Conservation (phyloP, 148 eudicot genomes). For the Diospyros kaki region DNA sequence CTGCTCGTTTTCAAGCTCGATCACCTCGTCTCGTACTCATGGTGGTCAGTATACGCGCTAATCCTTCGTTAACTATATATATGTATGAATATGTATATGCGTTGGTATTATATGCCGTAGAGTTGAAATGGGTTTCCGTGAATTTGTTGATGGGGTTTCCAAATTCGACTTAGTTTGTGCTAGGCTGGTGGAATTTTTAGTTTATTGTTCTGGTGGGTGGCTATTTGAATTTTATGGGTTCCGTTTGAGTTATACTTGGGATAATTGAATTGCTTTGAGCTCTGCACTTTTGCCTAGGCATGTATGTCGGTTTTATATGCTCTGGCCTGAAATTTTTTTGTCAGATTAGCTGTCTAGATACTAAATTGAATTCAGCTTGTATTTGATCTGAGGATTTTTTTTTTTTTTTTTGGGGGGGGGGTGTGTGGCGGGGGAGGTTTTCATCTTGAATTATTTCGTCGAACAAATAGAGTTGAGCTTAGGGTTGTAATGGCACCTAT, state of each 20-base stretch:
- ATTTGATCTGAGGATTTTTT: no score
- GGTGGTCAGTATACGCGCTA: slow-evolving; percentile 55
- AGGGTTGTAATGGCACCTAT: no score
- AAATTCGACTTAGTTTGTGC: background rate
- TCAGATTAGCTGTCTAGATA: no score
- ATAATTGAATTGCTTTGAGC: background rate
- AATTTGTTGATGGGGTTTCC: slow-evolving; percentile 5
- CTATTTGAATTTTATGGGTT: background rate
- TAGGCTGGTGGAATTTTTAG: background rate
- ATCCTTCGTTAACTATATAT: background rate
- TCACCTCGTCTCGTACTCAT: slow-evolving; percentile 51
- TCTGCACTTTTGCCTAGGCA: background rate
- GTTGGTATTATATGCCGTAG: background rate
- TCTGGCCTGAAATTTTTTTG: no score
- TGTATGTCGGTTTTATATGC: no score
- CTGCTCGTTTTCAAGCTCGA: slow-evolving; percentile 81
- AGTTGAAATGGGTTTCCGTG: background rate
- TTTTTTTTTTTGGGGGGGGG: no score
- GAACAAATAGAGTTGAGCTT: no score
- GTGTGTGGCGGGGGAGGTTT: no score
- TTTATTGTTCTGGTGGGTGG: background rate
- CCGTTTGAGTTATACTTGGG: background rate
- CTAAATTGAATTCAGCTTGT: no score
- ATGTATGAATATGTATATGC: background rate
- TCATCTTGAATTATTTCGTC: no score